phyloP scores from a whole-genome alignment of 805 yeast genomes.

The Trichomonascus vanleenenianus region DNA sequence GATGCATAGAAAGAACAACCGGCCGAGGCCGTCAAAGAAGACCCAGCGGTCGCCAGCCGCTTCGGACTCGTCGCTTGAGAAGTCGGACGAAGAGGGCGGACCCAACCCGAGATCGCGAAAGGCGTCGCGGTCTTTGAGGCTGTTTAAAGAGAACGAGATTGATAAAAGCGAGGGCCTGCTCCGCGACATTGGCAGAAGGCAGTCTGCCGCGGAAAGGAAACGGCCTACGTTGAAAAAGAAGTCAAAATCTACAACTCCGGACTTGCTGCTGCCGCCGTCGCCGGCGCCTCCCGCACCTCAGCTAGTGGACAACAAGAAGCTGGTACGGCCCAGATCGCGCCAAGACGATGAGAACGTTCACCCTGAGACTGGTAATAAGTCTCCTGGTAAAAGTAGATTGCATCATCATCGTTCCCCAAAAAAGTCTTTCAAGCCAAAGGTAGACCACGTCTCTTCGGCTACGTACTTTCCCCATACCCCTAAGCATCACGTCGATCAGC shows the following conservation, averaged over 20 bases:
- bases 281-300: too few species aligned
- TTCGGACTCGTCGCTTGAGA: neutral
- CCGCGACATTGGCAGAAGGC: neutral
- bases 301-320: neutral
- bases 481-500: neutral
- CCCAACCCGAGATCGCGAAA: constrained; percentile 25
- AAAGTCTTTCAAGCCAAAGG: constrained; percentile 6
- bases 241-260: neutral
- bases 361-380: neutral
- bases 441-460: constrained; percentile 23
- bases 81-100: neutral
- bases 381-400: neutral
- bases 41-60: neutral
- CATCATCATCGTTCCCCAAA: neutral
- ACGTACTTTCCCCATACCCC: constrained; percentile 27
- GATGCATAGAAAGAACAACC: neutral
- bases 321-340: neutral
- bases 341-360: neutral
- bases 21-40: neutral
- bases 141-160: constrained; percentile 25
- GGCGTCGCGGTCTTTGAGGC: constrained; percentile 32
- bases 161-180: neutral
- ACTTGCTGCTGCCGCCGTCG: neutral
- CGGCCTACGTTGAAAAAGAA: neutral
- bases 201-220: neutral